A percentile compares a stretch with the other conserved stretches of the same genome.
phyloP scores from a whole-genome alignment of 345 rosid species.

The Lagerstroemia speciosa region DNA sequence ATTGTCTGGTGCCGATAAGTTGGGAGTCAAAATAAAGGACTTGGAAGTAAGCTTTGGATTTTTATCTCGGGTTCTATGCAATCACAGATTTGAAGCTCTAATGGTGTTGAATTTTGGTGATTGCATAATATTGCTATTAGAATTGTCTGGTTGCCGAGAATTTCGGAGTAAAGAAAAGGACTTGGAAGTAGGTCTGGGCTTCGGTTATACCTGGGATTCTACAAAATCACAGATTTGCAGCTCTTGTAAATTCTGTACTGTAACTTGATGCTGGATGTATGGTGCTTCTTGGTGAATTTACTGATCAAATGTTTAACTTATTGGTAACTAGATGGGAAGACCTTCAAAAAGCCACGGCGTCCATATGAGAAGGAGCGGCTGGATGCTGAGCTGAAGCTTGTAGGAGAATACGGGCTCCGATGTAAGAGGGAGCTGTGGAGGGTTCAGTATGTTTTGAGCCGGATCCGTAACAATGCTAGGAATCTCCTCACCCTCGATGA shows the following conservation, averaged over 20 bases:
- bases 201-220: no score
- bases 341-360: slow-evolving; percentile 47
- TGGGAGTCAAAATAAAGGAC: no score
- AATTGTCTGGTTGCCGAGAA: not conserved
- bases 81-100: no score
- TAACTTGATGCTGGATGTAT: not conserved
- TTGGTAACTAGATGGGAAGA: slow-evolving; percentile 35
- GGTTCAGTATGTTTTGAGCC: slow-evolving; percentile 45
- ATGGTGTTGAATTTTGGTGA: no score
- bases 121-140: not conserved
- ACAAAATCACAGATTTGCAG: not conserved
- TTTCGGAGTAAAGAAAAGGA: no score
- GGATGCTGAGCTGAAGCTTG: slow-evolving; percentile 47
- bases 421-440: slow-evolving; percentile 52
- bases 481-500: slow-evolving; percentile 51
- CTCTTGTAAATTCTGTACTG: not conserved
- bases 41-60: no score
- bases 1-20: no score
- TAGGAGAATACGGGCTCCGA: slow-evolving; percentile 42
- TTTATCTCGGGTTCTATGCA: no score
- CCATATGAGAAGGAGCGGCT: slow-evolving; percentile 50
- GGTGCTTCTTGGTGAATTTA: not conserved
- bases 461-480: slow-evolving; percentile 47
- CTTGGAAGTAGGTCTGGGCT: no score
- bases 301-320: not conserved